phyloP scores from a whole-genome alignment of 192 early-diverging fungal species.

The Coemansia sp. region DNA sequence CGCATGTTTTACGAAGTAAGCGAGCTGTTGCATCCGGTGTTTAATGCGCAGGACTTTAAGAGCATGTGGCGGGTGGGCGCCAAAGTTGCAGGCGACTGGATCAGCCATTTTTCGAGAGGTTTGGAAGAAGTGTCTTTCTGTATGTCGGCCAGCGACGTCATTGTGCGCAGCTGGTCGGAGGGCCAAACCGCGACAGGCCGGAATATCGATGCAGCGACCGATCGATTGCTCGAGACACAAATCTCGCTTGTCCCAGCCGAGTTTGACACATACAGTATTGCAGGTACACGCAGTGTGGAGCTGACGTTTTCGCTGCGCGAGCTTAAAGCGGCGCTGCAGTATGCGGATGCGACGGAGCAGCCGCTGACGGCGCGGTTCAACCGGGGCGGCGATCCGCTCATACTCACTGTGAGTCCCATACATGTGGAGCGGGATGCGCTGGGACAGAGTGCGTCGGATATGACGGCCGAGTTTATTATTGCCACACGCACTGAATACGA shows the following conservation, averaged over 20 bases:
- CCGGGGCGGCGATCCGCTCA: slow-evolving; percentile 36
- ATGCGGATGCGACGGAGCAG: slow-evolving; percentile 45
- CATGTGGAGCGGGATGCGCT: slow-evolving; percentile 1
- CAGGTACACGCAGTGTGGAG: slow-evolving; percentile 26
- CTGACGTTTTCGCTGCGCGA: slow-evolving; percentile 53
- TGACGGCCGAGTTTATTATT: slow-evolving; percentile 43
- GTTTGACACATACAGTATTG: slow-evolving; percentile 47
- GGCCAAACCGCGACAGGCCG: slow-evolving; percentile 16
- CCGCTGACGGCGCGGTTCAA: slow-evolving; percentile 49
- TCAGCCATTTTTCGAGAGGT: slow-evolving; percentile 48
- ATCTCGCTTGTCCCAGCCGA: slow-evolving; percentile 40
- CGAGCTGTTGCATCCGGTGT: slow-evolving; percentile 42
- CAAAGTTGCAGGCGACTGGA: slow-evolving; percentile 43
- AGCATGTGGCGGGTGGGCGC: slow-evolving; percentile 46
- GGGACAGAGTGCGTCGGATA: slow-evolving; percentile 11
- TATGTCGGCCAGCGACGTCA: slow-evolving; percentile 30
- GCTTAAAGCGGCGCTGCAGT: slow-evolving; percentile 47
- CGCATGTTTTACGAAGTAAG: slow-evolving; percentile 53
- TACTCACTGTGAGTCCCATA: slow-evolving; percentile 28
- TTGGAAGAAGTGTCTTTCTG: slow-evolving; percentile 50
- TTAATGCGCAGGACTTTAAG: slow-evolving; percentile 41
- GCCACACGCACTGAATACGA: slow-evolving; percentile 43
- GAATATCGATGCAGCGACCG: slow-evolving; percentile 20
- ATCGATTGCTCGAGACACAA: slow-evolving; percentile 44
- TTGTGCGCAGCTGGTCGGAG: slow-evolving; percentile 45